Evolutionary conservation across 164 flowering plant species (phyloP), one percentile per base, ranked within the genome.

Genomic region (Berberis vulgaris): DNA sequence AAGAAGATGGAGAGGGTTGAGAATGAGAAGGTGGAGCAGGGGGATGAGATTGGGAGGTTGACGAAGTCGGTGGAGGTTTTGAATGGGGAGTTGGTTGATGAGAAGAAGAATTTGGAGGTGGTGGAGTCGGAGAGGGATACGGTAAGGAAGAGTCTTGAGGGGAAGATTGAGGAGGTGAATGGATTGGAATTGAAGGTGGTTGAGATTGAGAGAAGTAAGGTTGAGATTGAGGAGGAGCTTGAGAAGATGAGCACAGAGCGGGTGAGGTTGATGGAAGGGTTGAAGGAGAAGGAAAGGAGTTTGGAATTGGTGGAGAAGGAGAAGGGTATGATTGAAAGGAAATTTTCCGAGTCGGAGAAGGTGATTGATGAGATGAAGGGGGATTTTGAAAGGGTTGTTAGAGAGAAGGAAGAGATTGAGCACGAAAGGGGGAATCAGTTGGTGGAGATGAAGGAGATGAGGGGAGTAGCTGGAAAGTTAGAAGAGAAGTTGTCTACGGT

Each of bases 331-430:
- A 13, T 68, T 0, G 72, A 70, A 67, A 68, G 49, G 43, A 61
- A 63, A 0, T 57, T 79, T 63, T 65, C 2, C 46, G 77, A 77
- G 55, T 70, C 68, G 11, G 53, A 12, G 41, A 54, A 45, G 65
- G 12, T 62, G 44, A 54, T 72, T 43, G 80, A 69, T n/a, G 67
- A 41, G 13, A 54, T 84, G 78, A 75, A 59, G 78, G 67, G 64
- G 39, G 78, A 82, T 59, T 71, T 67, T n/a, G 44, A 52, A 63
- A 72, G 6, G 63, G 38, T 78, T 54, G 59, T 43, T 41, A 61
- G 57, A 39, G 86, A 75, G 58, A 87, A 77, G 67, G 69, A 72
- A 7, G 73, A 42, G 61, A 57, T 82, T 44, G 79, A 80, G 50
- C 59, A 40, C 60, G 81, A 77, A 67, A 87, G 59, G 45, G 65